A percentile compares a stretch with the other conserved stretches of the same genome.
These are phyloP conservation scores for Capronia americana DNA, from an alignment of 2,329 filamentous ascomycete genomes.

Conservation along the genomic window DNA sequence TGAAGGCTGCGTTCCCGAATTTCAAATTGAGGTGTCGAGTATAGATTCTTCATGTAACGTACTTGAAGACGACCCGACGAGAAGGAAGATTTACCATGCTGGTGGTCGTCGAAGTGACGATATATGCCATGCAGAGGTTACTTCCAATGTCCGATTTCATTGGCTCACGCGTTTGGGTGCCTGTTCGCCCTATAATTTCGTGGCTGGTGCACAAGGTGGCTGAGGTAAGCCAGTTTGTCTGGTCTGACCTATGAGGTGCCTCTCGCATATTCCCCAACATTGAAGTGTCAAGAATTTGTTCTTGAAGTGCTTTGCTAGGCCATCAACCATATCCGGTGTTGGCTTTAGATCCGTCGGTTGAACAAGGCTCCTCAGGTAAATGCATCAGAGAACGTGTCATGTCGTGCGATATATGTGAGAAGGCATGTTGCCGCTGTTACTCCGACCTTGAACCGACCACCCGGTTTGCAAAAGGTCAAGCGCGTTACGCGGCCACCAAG, in stretches of 20 bases:
- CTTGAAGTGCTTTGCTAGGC: background rate
- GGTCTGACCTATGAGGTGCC: background rate
- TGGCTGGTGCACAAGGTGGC: conserved; percentile 18
- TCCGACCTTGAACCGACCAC: conserved; percentile 27
- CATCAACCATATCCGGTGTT: background rate
- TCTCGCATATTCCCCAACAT: background rate
- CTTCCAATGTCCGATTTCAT: conserved; percentile 5
- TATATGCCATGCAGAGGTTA: conserved; percentile 15
- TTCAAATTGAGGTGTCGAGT: background rate
- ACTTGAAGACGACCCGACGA: background rate
- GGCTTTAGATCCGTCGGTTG: background rate
- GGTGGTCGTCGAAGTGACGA: conserved; percentile 13
- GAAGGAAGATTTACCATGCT: background rate
- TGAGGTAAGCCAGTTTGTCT: conserved; percentile 34
- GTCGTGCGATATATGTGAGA: conserved; percentile 29
- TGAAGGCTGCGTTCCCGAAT: background rate
- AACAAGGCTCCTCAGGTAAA: background rate
- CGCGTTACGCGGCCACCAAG: conserved; percentile 10
- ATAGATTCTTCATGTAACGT: background rate
- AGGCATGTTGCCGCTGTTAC: conserved; percentile 26
- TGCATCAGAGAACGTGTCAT: conserved; percentile 32
- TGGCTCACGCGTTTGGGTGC: conserved; percentile 23
- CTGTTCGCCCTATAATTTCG: conserved; percentile 15
- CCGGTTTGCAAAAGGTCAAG: conserved; percentile 19
- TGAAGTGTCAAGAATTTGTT: background rate